A percentile compares a stretch with the other conserved stretches of the same genome.
Evolutionary conservation across 2,329 filamentous ascomycete genomes (phyloP).

Genomic region (Aureobasidium pullulans): DNA sequence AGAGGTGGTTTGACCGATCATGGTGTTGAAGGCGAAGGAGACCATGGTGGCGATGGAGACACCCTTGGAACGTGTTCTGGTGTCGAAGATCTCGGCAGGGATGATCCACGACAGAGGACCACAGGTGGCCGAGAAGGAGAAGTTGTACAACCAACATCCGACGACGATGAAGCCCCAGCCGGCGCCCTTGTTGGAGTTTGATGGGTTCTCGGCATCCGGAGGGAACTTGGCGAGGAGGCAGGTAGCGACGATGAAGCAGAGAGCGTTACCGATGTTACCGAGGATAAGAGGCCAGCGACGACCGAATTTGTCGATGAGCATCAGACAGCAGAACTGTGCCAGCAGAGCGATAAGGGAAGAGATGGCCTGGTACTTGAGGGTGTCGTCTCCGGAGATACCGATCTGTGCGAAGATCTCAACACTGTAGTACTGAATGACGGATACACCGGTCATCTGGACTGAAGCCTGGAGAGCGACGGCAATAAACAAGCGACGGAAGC

Average conservation of each 20-base stretch:
- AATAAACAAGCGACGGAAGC: constrained; percentile 65
- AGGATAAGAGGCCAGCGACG: constrained; percentile 64
- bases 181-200: constrained; percentile 38
- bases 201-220: constrained; percentile 37
- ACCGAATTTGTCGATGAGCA: constrained; percentile 62
- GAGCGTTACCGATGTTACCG: constrained; percentile 63
- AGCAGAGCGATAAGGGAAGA: constrained; percentile 63
- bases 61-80: constrained; percentile 64
- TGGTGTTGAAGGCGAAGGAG: constrained; percentile 65
- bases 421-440: constrained; percentile 69
- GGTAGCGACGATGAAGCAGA: constrained; percentile 64
- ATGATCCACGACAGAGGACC: constrained; percentile 59
- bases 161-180: constrained; percentile 71
- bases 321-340: constrained; percentile 60
- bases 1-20: constrained; percentile 63
- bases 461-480: constrained; percentile 62
- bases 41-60: constrained; percentile 68
- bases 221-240: constrained; percentile 54
- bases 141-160: constrained; percentile 73
- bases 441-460: constrained; percentile 70
- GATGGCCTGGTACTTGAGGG: constrained; percentile 69
- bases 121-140: constrained; percentile 64
- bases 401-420: constrained; percentile 54
- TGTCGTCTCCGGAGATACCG: constrained; percentile 57
- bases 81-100: constrained; percentile 67